These are phyloP conservation scores for Hymenoscyphus salicellus DNA, from an alignment of 2,329 filamentous ascomycete species.

Conservation along the genomic window DNA sequence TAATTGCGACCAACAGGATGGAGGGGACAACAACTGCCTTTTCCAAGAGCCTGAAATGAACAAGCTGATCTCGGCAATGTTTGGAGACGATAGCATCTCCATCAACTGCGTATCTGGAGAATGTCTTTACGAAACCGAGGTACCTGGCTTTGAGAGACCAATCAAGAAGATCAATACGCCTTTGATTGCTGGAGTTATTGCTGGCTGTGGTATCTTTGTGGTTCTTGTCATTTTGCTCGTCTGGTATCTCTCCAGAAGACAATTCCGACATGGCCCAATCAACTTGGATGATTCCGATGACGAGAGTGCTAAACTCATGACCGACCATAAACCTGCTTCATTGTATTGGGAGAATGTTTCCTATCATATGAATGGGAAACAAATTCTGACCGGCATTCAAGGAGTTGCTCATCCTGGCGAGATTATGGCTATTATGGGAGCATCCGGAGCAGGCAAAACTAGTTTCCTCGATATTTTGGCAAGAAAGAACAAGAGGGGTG, in stretches of 20 bases:
- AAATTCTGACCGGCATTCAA: slow-evolving; percentile 75
- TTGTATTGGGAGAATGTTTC: slow-evolving; percentile 85
- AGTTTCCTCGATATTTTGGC: slow-evolving; percentile 95
- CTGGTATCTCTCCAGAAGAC: slow-evolving; percentile 84
- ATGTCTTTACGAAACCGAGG: slow-evolving; percentile 87
- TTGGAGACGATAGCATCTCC: slow-evolving; percentile 87
- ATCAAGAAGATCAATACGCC: slow-evolving; percentile 96
- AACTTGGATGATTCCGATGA: slow-evolving; percentile 86
- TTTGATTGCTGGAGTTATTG: slow-evolving; percentile 90
- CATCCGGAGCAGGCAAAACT: slow-evolving; percentile 94
- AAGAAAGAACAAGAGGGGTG: slow-evolving; percentile 91
- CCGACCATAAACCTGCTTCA: slow-evolving; percentile 86
- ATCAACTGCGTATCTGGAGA: slow-evolving; percentile 82
- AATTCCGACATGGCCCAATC: slow-evolving; percentile 67
- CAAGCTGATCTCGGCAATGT: slow-evolving; percentile 79
- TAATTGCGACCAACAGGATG: slow-evolving; percentile 65
- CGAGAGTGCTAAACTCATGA: slow-evolving; percentile 80
- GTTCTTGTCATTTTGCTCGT: slow-evolving; percentile 79
- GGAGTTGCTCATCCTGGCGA: slow-evolving; percentile 94
- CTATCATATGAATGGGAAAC: slow-evolving; percentile 82
- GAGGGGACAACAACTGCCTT: slow-evolving; percentile 63
- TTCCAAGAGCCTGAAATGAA: slow-evolving; percentile 95
- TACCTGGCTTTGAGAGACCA: slow-evolving; percentile 84
- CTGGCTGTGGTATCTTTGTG: slow-evolving; percentile 78
- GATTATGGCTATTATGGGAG: slow-evolving; percentile 95